Evolutionary conservation across 1,139 yeast species (phyloP).

Genomic region (Hemisphaericaspora xylanilytica): DNA sequence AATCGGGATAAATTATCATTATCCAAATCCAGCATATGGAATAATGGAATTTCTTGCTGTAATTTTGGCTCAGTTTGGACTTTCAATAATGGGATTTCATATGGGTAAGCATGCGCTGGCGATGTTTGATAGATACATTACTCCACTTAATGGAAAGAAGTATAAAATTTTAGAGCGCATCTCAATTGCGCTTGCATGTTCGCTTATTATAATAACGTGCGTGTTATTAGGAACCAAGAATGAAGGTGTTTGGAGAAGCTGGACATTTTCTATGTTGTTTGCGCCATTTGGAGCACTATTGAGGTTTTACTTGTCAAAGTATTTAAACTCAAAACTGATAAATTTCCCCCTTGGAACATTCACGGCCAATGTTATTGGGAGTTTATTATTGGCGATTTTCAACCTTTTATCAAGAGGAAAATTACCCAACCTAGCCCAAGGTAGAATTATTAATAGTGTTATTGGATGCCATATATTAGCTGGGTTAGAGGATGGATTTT

Average conservation of each 20-base stretch:
- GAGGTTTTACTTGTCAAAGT: slow-evolving; percentile 54
- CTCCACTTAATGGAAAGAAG: slow-evolving; percentile 11
- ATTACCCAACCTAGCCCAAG: slow-evolving; percentile 8
- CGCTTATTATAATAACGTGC: slow-evolving; percentile 39
- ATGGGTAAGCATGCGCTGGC: slow-evolving; percentile 31
- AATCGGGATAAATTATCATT: slow-evolving; percentile 24
- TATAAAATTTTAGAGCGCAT: slow-evolving; percentile 21
- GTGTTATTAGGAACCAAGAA: slow-evolving; percentile 41
- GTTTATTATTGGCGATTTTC: slow-evolving; percentile 54
- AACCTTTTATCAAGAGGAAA: slow-evolving; percentile 52
- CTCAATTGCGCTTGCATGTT: slow-evolving; percentile 25
- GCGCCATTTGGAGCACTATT: slow-evolving; percentile 67
- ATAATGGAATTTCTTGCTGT: slow-evolving; percentile 59
- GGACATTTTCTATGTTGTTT: slow-evolving; percentile 57
- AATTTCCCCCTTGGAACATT: slow-evolving; percentile 76
- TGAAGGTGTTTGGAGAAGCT: slow-evolving; percentile 52
- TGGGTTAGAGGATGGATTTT: slow-evolving; percentile 68
- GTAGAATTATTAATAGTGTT: slow-evolving; percentile 28
- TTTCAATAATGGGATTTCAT: slow-evolving; percentile 34
- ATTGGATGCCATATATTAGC: slow-evolving; percentile 50
- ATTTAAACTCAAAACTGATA: slow-evolving; percentile 39
- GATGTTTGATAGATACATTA: slow-evolving; percentile 43
- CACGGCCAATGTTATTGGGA: slow-evolving; percentile 60
- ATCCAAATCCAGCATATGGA: slow-evolving; percentile 75
- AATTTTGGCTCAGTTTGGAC: slow-evolving; percentile 31